Percentiles rank a stretch among this genome's conserved stretches.
Evolutionary conservation across 495 filamentous ascomycete genomes (phyloP).

Genomic region (Penicillium robsamsonii): DNA sequence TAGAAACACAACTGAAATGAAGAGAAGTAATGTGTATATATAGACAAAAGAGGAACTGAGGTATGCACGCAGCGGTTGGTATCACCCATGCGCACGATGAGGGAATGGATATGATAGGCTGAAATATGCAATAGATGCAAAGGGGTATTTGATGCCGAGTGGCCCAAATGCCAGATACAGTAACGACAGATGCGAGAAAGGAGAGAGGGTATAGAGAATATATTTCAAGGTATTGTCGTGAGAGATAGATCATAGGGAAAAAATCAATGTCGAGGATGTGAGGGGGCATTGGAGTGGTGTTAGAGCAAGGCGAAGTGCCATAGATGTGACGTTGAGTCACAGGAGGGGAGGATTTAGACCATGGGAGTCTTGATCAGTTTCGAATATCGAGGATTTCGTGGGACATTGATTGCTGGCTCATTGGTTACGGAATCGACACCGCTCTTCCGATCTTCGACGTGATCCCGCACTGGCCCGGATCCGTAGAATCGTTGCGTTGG

Average conservation of each 20-base stretch:
- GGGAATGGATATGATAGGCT: constrained; percentile 5
- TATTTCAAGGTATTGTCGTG: constrained; percentile 8
- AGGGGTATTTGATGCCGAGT: constrained; percentile 3
- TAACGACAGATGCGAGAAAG: neutral
- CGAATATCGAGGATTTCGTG: constrained; percentile 14
- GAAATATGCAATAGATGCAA: constrained; percentile 7
- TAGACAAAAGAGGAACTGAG: neutral
- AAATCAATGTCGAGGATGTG: neutral
- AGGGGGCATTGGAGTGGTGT: neutral
- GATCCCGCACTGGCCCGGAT: constrained; percentile 18
- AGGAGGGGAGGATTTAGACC: neutral
- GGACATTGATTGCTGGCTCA: neutral
- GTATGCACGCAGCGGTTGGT: neutral
- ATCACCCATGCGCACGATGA: neutral
- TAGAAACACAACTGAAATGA: neutral
- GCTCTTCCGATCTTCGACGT: constrained; percentile 18
- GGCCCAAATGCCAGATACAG: constrained; percentile 5
- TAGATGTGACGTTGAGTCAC: constrained; percentile 1
- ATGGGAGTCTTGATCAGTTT: constrained; percentile 17
- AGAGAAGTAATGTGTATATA: neutral
- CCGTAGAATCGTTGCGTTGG: constrained; percentile 21
- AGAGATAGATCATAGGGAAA: neutral
- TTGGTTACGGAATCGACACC: neutral
- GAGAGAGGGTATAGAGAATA: constrained; percentile 1
- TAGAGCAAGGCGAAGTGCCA: neutral